A percentile compares a stretch with the other conserved stretches of the same genome.
Evolutionary conservation across 441 rosid species (phyloP).

Genomic region (Rhodomyrtus psidioides): DNA sequence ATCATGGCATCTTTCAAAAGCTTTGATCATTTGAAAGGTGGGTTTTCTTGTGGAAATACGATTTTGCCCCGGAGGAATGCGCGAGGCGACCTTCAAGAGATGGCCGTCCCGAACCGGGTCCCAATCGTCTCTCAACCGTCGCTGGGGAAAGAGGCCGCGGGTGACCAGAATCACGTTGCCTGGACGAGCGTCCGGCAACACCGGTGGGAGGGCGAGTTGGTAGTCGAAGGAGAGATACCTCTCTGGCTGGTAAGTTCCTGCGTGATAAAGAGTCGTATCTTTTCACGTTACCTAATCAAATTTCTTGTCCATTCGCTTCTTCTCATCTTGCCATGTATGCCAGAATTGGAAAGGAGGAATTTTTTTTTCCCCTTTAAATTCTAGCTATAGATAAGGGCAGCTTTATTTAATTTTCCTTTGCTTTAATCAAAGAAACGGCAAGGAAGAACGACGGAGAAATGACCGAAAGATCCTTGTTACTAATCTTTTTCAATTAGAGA

Average conservation of each 20-base stretch:
- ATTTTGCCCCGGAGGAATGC: conserved; percentile 6
- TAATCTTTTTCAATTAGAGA: not conserved
- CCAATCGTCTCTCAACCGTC: conserved; percentile 14
- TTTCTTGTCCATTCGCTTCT: not conserved
- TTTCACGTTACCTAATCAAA: not conserved
- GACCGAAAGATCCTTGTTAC: not conserved
- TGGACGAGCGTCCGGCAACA: conserved; percentile 83
- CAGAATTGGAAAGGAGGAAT: not conserved
- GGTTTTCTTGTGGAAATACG: not conserved
- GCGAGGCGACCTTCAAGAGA: not conserved
- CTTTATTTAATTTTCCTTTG: no score
- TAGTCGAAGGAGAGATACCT: conserved; percentile 75
- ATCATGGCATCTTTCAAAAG: conserved; percentile 1
- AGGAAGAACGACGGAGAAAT: not conserved
- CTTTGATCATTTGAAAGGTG: not conserved
- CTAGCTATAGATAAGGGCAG: not conserved
- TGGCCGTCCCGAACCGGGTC: conserved; percentile 12
- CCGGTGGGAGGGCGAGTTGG: conserved; percentile 82
- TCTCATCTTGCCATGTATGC: not conserved
- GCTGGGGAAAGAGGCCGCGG: conserved; percentile 16
- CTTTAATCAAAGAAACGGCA: not conserved
- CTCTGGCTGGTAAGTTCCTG: conserved; percentile 68
- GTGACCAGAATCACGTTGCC: conserved; percentile 42
- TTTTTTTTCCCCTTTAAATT: not conserved
- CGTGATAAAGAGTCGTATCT: not conserved